phyloP scores from a whole-genome alignment of 805 yeast genomes.

The Pichia nanzhaoensis region DNA sequence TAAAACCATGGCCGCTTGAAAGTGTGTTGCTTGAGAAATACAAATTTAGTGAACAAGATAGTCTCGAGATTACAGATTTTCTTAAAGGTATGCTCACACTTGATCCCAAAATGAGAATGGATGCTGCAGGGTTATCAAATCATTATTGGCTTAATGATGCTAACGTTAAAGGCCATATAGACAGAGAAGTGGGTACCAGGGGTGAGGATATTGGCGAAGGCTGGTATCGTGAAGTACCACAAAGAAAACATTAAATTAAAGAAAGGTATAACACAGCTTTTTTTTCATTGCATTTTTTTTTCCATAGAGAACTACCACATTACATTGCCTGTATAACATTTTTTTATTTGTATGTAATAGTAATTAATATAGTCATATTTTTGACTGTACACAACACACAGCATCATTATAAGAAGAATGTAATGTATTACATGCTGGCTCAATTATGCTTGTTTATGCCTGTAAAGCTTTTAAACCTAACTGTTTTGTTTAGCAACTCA shows the following conservation, averaged over 20 bases:
- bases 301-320: not conserved
- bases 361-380: no score
- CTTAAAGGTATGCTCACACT: constrained; percentile 74
- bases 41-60: constrained; percentile 59
- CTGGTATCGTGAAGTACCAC: constrained; percentile 64
- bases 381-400: no score
- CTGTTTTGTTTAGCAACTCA: no score
- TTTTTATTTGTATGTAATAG: no score
- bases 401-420: no score
- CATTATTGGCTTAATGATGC: constrained; percentile 84
- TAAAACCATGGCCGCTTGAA: constrained; percentile 84
- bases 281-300: not conserved
- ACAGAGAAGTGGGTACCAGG: constrained; percentile 68
- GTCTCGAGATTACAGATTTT: constrained; percentile 68
- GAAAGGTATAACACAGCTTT: not conserved
- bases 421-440: no score
- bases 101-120: constrained; percentile 79
- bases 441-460: no score
- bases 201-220: constrained; percentile 84
- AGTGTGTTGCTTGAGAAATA: constrained; percentile 84
- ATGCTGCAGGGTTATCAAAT: constrained; percentile 92
- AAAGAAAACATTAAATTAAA: not conserved
- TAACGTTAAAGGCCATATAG: constrained; percentile 68
- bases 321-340: not conserved
- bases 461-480: no score